Evolutionary conservation across 2,329 filamentous ascomycete species (phyloP).

Genomic region (Plectosphaerella cucumerina): DNA sequence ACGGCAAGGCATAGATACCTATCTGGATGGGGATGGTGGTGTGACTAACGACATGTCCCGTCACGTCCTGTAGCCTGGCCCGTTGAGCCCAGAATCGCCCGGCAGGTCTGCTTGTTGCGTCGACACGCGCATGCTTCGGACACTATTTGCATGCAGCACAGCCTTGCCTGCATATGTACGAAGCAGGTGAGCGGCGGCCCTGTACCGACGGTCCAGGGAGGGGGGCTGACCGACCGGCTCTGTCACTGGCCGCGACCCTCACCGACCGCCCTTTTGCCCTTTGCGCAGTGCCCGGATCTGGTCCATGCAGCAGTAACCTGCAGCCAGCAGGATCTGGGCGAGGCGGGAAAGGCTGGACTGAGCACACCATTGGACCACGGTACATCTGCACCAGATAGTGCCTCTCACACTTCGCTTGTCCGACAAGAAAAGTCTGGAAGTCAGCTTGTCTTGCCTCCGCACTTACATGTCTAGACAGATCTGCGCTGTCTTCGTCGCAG

Average conservation of each 20-base stretch:
- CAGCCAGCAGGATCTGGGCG: slow-evolving; percentile 1
- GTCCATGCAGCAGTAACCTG: not conserved
- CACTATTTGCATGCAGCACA: not conserved
- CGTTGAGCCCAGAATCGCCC: not conserved
- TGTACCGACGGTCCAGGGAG: not conserved
- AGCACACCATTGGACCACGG: not conserved
- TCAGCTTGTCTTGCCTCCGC: too few relatives aligned
- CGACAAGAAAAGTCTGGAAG: too few relatives aligned
- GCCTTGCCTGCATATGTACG: not conserved
- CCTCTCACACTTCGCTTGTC: too few relatives aligned
- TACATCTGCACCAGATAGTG: not conserved
- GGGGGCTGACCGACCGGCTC: not conserved
- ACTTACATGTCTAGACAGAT: too few relatives aligned
- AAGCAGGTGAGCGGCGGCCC: too few relatives aligned
- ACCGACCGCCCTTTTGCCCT: not conserved
- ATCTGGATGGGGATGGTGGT: too few relatives aligned
- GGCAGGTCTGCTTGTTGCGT: not conserved
- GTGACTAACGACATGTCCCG: too few relatives aligned
- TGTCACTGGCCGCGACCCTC: slow-evolving; percentile 1
- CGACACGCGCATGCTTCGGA: not conserved
- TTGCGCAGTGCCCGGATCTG: not conserved
- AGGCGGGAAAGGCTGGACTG: not conserved
- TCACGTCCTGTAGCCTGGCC: not conserved
- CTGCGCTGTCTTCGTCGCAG: too few relatives aligned
- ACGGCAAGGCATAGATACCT: too few relatives aligned